These are phyloP conservation scores for Amauroascus niger DNA, from an alignment of 2,329 filamentous ascomycete genomes.

Conservation along the genomic window DNA sequence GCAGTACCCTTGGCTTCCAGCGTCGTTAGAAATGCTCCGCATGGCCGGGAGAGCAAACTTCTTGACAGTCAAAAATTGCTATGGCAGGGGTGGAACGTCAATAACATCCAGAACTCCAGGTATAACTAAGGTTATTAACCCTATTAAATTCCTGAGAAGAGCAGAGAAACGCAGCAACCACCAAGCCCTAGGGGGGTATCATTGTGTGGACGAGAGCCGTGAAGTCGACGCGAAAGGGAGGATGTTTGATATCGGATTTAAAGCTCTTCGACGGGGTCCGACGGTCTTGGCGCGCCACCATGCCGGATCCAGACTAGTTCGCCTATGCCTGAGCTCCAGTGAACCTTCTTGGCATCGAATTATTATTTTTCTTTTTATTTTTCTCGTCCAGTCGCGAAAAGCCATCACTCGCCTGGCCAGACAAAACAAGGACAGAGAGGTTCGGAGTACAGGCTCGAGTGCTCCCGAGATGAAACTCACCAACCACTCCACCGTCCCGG, in stretches of 20 bases:
- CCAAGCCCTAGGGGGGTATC: not conserved
- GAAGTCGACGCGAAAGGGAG: not conserved
- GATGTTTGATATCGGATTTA: conserved; percentile 3
- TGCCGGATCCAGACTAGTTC: not conserved
- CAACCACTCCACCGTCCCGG: conserved; percentile 68
- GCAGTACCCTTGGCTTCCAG: not conserved
- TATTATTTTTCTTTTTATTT: conserved; percentile 2
- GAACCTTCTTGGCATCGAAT: conserved; percentile 5
- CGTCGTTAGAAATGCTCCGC: not conserved
- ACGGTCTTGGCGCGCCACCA: not conserved
- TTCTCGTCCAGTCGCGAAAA: too few species aligned
- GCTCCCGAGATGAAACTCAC: conserved; percentile 38
- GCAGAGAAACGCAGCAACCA: not conserved
- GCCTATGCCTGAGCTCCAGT: not conserved
- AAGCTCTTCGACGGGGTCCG: not conserved
- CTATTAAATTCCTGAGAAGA: not conserved
- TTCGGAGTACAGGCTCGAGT: not conserved
- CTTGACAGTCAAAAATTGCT: not conserved
- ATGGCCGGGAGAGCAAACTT: not conserved
- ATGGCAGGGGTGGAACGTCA: not conserved
- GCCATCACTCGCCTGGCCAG: not conserved
- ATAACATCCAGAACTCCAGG: not conserved
- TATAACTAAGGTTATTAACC: not conserved
- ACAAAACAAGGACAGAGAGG: not conserved
- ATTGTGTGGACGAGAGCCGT: not conserved